Base-by-base conservation (phyloP, 495 filamentous ascomycete genomes). In the Cetradonia linearis region DNA sequence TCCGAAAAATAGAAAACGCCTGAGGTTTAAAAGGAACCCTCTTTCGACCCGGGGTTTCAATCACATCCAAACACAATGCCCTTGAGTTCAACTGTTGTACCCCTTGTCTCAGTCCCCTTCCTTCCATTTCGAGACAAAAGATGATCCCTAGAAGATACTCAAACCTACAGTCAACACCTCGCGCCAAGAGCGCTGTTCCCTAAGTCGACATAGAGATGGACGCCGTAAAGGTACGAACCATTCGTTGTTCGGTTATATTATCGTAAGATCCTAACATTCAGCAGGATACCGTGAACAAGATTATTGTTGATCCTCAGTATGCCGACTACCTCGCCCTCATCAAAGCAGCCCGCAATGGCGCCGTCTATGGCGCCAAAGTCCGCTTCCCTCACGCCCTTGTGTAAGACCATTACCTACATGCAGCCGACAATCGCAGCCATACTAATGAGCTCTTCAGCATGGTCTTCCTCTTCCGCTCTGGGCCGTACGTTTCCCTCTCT, bases 351-450 rank as follows among this genome's bases (percentile, higher is more conserved):
- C 91, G 93, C 72, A 99, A 97, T 86, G 93, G 93, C 71, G 83
- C 90, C 63, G 89, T 96, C 61, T 99, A 97, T 75, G 93, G 93
- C 31, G 84, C 91, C 66, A 99, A 97, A 82, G 89, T 99, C 71
- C 91, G 93, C 64, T 96, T 97, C 77, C 93, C 93, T 66, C 93
- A 98, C 76, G 93, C 93, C 56, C 81, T 98, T 61, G 93, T 98
- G 86, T 91, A 82, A 62, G 77, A 33, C 55, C 58, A 64, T 44
- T 52, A 20, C 34, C 18, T 18, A 8, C n/a, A 42, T 30, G 1
- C 28, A 16, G 36, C 4, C 27, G 9, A 9, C 14, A 49, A 55
- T 9, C 62, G 66, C 60, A 68, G 20, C 25, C n/a, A 18, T 56
- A 46, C 55, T 62, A 11, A 63, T 18, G n/a, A 5, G 8, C 16